A percentile compares a stretch with the other conserved stretches of the same genome.
These are phyloP conservation scores for Monascus purpureus DNA, from an alignment of 495 filamentous ascomycete species.

Conservation along the genomic window DNA sequence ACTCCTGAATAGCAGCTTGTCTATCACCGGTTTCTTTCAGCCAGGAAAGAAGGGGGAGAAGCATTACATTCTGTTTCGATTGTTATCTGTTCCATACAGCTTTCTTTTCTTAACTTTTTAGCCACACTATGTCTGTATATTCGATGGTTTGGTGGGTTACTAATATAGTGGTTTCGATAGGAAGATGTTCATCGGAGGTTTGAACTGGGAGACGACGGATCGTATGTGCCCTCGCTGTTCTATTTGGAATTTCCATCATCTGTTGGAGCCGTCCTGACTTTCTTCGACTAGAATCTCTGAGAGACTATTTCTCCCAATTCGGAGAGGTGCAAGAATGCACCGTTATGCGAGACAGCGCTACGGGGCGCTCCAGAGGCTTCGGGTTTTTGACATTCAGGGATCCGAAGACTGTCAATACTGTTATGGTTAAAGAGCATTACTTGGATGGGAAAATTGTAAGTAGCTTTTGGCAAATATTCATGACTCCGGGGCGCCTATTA, in stretches of 20 bases:
- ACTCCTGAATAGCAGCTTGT: neutral
- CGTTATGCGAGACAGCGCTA: conserved; percentile 92
- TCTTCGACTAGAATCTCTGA: conserved; percentile 67
- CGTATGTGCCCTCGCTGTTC: conserved; percentile 40
- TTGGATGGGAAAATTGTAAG: conserved; percentile 98
- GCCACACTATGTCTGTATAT: too few relatives aligned
- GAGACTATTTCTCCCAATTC: conserved; percentile 96
- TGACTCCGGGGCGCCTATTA: too few relatives aligned
- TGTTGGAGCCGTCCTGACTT: conserved; percentile 6
- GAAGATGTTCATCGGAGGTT: conserved; percentile 98
- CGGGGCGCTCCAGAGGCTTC: conserved; percentile 86
- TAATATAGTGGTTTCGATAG: conserved; percentile 33
- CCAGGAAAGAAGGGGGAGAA: too few relatives aligned
- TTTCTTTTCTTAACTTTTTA: too few relatives aligned
- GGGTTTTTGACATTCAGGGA: conserved; percentile 97
- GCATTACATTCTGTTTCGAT: too few relatives aligned
- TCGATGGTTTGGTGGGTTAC: conserved; percentile 1
- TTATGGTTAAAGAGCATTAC: conserved; percentile 99
- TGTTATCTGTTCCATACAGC: too few relatives aligned
- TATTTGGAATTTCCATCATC: neutral
- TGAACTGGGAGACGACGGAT: conserved; percentile 99
- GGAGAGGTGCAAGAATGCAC: conserved; percentile 96
- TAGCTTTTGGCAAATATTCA: too few relatives aligned
- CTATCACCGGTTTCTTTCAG: neutral
- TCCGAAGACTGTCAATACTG: conserved; percentile 92